Conservation (phyloP, 148 eudicot genomes). For the Fallopia convolvulus region DNA sequence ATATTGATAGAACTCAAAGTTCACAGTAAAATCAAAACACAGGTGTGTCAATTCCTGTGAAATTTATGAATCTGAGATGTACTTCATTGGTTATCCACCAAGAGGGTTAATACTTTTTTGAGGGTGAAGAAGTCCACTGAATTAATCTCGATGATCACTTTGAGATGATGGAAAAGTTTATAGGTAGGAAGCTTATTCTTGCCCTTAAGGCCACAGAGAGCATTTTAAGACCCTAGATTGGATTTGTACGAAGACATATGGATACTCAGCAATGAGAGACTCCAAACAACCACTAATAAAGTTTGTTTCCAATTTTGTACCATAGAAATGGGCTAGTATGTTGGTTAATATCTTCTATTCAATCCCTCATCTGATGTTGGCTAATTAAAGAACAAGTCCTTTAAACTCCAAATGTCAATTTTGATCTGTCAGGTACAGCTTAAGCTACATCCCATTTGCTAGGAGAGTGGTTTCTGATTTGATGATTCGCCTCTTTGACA, state of each 20-base stretch:
- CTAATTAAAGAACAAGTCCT: background rate
- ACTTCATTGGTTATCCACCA: background rate
- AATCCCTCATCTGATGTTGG: background rate
- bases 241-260: too few species aligned
- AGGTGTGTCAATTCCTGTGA: background rate
- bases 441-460: conserved; percentile 89
- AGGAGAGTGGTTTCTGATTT: conserved; percentile 58
- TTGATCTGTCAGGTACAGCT: conserved; percentile 65
- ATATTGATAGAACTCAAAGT: background rate
- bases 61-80: background rate
- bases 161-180: too few species aligned
- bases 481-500: conserved; percentile 70
- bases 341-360: background rate
- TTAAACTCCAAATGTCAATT: background rate
- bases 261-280: background rate
- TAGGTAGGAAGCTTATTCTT: too few species aligned
- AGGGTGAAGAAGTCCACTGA: background rate
- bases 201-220: too few species aligned
- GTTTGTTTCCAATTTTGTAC: background rate
- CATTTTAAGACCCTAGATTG: too few species aligned
- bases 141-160: background rate
- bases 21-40: background rate
- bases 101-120: background rate
- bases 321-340: background rate
- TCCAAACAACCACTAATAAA: background rate